A percentile compares a stretch with the other conserved stretches of the same genome.
Conservation (phyloP, 345 rosid species). For the Erysimum cheiranthoides region DNA sequence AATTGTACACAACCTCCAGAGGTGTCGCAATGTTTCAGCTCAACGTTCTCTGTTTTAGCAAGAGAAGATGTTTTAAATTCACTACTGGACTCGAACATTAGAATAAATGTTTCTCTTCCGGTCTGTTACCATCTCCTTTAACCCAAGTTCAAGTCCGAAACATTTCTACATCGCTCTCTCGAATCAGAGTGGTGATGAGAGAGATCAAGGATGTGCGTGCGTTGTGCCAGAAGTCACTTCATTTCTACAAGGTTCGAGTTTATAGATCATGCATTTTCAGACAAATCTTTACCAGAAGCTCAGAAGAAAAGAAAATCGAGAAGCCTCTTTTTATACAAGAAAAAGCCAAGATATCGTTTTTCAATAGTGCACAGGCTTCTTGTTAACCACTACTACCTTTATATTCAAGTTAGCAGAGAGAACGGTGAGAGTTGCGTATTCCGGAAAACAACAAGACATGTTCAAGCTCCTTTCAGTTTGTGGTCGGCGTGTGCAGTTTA, state of each 20-base stretch:
- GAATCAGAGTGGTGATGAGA: not conserved
- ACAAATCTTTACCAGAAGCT: not conserved
- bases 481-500: not conserved
- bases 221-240: not conserved
- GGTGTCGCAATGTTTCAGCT: slow-evolving; percentile 1
- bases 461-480: slow-evolving; percentile 2
- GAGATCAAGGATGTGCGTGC: not conserved
- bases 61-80: not conserved
- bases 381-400: not conserved
- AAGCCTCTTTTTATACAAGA: slow-evolving; percentile 1
- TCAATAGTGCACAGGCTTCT: slow-evolving; percentile 2
- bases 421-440: slow-evolving; percentile 13
- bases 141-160: not conserved
- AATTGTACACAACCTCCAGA: slow-evolving; percentile 26
- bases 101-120: not conserved
- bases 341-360: not conserved
- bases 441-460: not conserved
- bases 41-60: not conserved
- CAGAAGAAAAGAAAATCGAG: not conserved
- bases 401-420: not conserved
- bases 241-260: not conserved
- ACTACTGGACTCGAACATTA: not conserved
- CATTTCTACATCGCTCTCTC: not conserved
- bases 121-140: not conserved
- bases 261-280: not conserved